Percentiles rank a stretch among this genome's conserved stretches.
phyloP scores from a whole-genome alignment of 306 rosid genomes.

The Sesbania bispinosa region DNA sequence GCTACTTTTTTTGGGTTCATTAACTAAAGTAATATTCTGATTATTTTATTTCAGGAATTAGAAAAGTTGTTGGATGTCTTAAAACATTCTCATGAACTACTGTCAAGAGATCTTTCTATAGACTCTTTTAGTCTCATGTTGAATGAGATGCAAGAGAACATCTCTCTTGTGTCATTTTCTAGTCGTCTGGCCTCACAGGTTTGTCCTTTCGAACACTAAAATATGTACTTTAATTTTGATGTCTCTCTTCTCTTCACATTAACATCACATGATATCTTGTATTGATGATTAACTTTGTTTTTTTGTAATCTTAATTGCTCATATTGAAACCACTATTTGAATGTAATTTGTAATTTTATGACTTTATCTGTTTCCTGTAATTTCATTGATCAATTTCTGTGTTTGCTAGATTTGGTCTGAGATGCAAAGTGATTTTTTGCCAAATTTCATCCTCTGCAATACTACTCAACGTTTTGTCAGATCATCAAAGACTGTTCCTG shows the following conservation, averaged over 20 bases:
- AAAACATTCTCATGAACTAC: constrained; percentile 79
- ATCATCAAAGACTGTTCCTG: constrained; percentile 70
- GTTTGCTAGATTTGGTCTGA: constrained; percentile 87
- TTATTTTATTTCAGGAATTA: constrained; percentile 65
- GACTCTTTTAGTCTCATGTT: constrained; percentile 82
- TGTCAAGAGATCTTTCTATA: constrained; percentile 73
- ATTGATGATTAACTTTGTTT: background rate
- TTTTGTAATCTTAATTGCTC: constrained; percentile 2
- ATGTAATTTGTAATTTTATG: constrained; percentile 16
- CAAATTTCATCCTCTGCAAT: constrained; percentile 89
- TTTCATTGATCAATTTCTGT: constrained; percentile 31
- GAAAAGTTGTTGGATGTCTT: constrained; percentile 81
- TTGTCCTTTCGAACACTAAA: constrained; percentile 27
- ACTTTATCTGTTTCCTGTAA: constrained; percentile 16
- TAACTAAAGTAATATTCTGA: constrained; percentile 10
- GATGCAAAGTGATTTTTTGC: constrained; percentile 95
- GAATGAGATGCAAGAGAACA: constrained; percentile 98
- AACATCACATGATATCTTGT: background rate
- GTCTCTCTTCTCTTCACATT: background rate
- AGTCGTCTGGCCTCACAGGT: constrained; percentile 98
- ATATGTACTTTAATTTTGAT: constrained; percentile 2
- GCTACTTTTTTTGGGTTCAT: constrained; percentile 25
- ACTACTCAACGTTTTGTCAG: constrained; percentile 93
- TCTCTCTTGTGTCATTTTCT: constrained; percentile 93
- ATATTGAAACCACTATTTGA: constrained; percentile 17